Evolutionary conservation across 495 filamentous ascomycete species (phyloP).

Genomic region (Hypoxylon subgilvum): DNA sequence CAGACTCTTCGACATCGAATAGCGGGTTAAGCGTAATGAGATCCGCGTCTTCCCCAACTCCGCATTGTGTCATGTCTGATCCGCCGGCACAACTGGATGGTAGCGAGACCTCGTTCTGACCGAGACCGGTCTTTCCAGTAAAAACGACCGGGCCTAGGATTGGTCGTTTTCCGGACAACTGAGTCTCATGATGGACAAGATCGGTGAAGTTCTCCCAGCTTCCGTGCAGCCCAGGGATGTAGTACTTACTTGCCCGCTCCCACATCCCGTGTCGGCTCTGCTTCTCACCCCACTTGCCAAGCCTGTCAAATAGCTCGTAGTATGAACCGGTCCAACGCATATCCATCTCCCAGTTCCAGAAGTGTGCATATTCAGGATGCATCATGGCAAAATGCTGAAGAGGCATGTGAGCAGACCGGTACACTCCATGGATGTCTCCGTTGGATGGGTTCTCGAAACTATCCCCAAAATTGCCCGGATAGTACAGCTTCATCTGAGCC

Average conservation of each 20-base stretch:
- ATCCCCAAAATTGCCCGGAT: constrained; percentile 74
- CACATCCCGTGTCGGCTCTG: constrained; percentile 86
- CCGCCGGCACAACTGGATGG: constrained; percentile 61
- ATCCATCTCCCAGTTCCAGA: constrained; percentile 99
- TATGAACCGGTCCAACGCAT: constrained; percentile 90
- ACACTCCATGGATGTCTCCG: constrained; percentile 83
- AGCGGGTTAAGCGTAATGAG: constrained; percentile 94
- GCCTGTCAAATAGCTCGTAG: constrained; percentile 85
- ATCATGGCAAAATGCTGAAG: constrained; percentile 89
- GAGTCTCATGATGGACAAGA: constrained; percentile 52
- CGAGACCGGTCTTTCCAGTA: constrained; percentile 59
- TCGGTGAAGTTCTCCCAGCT: constrained; percentile 83
- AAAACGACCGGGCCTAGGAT: constrained; percentile 81
- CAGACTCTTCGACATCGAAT: constrained; percentile 84
- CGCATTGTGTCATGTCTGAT: constrained; percentile 75
- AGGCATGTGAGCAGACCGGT: constrained; percentile 87
- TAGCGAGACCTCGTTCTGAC: constrained; percentile 65
- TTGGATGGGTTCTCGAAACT: constrained; percentile 62
- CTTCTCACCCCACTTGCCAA: constrained; percentile 72
- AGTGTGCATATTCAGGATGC: constrained; percentile 89
- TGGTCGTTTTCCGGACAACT: constrained; percentile 65
- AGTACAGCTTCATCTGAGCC: constrained; percentile 84
- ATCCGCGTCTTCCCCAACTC: constrained; percentile 89
- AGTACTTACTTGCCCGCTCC: constrained; percentile 90
- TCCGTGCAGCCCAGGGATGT: constrained; percentile 84